Evolutionary conservation across 148 eudicot species (phyloP).

Genomic region (Limonium bicolor): DNA sequence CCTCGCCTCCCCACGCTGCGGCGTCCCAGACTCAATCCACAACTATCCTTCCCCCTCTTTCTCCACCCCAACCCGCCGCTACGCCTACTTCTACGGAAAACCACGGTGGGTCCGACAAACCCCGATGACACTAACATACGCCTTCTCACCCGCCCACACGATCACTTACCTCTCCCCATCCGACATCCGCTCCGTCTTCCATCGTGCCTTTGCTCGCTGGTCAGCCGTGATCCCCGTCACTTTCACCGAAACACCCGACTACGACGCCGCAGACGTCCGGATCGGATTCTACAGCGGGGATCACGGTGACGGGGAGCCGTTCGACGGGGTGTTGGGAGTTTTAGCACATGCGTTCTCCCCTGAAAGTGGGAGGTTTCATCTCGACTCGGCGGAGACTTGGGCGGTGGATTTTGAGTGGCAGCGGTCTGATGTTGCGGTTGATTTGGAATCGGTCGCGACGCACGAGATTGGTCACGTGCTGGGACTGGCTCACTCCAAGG

Average conservation of each 20-base stretch:
- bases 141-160: conserved; percentile 25
- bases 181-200: conserved; percentile 21
- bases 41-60: not conserved
- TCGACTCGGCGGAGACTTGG: conserved; percentile 69
- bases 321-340: conserved; percentile 75
- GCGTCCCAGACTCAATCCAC: conserved; percentile 21
- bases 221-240: conserved; percentile 48
- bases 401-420: conserved; percentile 41
- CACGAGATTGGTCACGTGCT: conserved; percentile 80
- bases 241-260: conserved; percentile 24
- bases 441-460: conserved; percentile 68
- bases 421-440: conserved; percentile 40
- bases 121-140: conserved; percentile 54
- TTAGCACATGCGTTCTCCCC: conserved; percentile 84
- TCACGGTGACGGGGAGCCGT: conserved; percentile 81
- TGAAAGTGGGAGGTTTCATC: conserved; percentile 65
- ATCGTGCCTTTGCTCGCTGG: conserved; percentile 47
- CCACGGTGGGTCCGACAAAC: conserved; percentile 43
- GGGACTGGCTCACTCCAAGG: conserved; percentile 52
- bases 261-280: conserved; percentile 37
- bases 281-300: conserved; percentile 61
- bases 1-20: conserved; percentile 50
- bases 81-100: conserved; percentile 28
- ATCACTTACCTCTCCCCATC: conserved; percentile 9
- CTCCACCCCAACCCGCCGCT: not conserved